These are phyloP conservation scores for Epichloe coenophiala DNA, from an alignment of 2,329 filamentous ascomycete genomes.

Conservation along the genomic window DNA sequence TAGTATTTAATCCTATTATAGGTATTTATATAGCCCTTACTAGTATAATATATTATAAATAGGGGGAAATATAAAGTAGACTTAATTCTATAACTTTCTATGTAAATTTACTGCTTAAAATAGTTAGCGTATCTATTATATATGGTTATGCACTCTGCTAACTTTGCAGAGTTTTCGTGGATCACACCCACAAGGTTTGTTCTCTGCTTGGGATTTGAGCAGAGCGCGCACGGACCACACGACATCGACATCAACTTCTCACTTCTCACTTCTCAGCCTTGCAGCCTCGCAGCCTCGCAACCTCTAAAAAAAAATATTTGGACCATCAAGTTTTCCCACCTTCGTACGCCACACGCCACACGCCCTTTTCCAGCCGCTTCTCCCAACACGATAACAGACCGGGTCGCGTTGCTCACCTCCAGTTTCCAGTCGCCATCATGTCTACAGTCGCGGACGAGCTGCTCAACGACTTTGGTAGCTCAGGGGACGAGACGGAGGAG, in stretches of 20 bases:
- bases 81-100: no score
- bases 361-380: background rate
- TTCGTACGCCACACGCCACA: background rate
- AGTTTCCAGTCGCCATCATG: conserved; percentile 37
- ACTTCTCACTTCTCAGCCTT: conserved; percentile 11
- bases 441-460: conserved; percentile 88
- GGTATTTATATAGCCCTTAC: no score
- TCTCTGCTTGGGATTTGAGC: background rate
- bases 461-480: conserved; percentile 54
- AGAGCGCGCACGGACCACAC: conserved; percentile 7
- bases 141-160: no score
- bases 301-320: conserved; percentile 9
- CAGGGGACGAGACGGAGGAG: conserved; percentile 61
- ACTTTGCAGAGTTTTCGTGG: no score
- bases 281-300: conserved; percentile 4
- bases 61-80: no score
- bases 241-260: conserved; percentile 10
- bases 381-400: background rate
- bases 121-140: no score
- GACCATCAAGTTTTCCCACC: background rate
- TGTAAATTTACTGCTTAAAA: no score
- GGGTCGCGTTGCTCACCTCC: background rate
- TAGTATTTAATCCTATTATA: no score
- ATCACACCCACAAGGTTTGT: background rate
- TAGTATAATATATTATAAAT: no score